Conservation (phyloP, 352 stramenopile genomes). For the Globisporangium mamillatum region DNA sequence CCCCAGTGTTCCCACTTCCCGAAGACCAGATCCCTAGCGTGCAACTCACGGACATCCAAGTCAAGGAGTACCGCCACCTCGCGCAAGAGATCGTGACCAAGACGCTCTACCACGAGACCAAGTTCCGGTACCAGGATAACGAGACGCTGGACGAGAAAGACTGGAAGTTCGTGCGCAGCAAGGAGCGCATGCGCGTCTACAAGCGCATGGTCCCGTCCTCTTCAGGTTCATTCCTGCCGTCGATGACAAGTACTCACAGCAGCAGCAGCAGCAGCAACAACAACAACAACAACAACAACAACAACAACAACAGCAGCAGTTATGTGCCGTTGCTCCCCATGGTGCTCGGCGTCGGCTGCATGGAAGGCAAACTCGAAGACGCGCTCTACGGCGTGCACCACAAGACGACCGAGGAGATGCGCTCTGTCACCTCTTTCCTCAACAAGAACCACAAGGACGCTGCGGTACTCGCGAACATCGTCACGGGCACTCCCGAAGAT, state of each 20-base stretch:
- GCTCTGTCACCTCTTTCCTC: conserved; percentile 29
- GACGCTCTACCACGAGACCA: conserved; percentile 46
- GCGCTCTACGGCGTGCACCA: conserved; percentile 46
- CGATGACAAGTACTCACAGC: not conserved
- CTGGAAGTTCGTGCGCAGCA: conserved; percentile 34
- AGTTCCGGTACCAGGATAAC: conserved; percentile 19
- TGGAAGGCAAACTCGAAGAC: conserved; percentile 43
- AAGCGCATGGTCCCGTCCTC: conserved; percentile 20
- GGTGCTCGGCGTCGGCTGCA: conserved; percentile 23
- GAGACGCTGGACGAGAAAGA: conserved; percentile 21
- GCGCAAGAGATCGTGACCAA: conserved; percentile 38
- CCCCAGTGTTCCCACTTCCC: conserved; percentile 17
- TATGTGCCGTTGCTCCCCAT: not conserved
- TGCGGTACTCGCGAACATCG: conserved; percentile 39
- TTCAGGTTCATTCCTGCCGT: too few species aligned
- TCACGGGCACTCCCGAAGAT: conserved; percentile 30
- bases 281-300: too few species aligned
- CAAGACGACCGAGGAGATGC: conserved; percentile 51
- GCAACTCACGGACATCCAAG: conserved; percentile 28
- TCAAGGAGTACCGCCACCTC: conserved; percentile 27
- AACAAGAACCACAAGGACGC: conserved; percentile 42
- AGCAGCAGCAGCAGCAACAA: too few species aligned
- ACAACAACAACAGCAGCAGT: conserved; percentile 7
- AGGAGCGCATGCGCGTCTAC: conserved; percentile 37
- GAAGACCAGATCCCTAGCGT: conserved; percentile 18